Evolutionary conservation across 176 grass and related monocot genomes (phyloP), one percentile per base, ranked within the genome.

Genomic region (Puya raimondii): DNA sequence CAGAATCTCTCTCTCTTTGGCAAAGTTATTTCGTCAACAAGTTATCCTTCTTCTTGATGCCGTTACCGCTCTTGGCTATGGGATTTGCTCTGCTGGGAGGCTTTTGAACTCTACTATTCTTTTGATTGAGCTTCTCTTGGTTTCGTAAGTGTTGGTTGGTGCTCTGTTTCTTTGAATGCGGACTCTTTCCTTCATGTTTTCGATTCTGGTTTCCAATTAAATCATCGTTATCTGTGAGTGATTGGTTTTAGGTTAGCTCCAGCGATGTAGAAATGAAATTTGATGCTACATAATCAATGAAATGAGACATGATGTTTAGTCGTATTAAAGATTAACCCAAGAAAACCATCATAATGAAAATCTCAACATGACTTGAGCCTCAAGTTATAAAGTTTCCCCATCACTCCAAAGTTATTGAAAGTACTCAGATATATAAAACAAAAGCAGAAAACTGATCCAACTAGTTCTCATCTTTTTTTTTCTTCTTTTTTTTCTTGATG

Each of bases 141-240:
- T 53, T 1, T 51, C 72, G 26, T 10, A 64, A 22, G 21, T 63
- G 48, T 73, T 66, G 52, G 23, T 56, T 66, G 21, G 29, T 42
- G 52, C 64, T 74, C 48, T 73, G 67, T 59, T 70, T 84, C 53
- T 54, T 84, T 1, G 21, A 16, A 9, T 51, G 61, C 3, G 53
- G 26, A 57, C 58, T 22, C 50, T 67, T 79, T 70, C 79, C 73
- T 48, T 76, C 72, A 74, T 65, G 66, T 23, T 23, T 42, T 23
- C 11, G 64, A 48, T 84, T 84, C 53, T 84, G 76, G 21, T 78
- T 64, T 66, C 74, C 81, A 70, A 79, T 84, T 50, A 84, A 63
- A 84, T 84, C 64, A 50, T 84, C 81, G 56, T 84, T 84, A 16
- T 84, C 81, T 84, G 81, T 56, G 53, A 73, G 64, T 49, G 79